phyloP scores from a whole-genome alignment of 2,329 filamentous ascomycete genomes.

The Ascochyta rabiei region DNA sequence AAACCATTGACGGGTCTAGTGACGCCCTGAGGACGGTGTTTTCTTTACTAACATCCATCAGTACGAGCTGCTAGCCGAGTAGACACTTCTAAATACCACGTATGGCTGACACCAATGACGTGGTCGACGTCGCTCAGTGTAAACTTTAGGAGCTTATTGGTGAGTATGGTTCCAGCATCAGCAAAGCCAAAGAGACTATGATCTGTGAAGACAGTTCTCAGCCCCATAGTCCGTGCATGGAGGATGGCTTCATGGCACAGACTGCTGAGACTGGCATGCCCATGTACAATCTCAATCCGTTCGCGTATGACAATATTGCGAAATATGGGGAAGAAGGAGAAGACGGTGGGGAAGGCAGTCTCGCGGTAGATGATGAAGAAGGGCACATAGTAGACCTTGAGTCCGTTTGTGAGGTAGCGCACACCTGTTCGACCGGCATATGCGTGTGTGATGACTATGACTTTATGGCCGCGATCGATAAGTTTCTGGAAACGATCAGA shows the following conservation, averaged over 20 bases:
- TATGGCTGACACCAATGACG: conserved; percentile 97
- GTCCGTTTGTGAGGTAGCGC: conserved; percentile 93
- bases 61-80: neutral
- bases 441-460: conserved; percentile 95
- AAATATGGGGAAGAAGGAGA: conserved; percentile 98
- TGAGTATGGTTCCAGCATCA: conserved; percentile 92
- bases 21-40: conserved; percentile 95
- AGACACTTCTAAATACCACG: conserved; percentile 67
- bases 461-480: conserved; percentile 96
- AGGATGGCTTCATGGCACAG: conserved; percentile 94
- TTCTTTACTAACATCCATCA: conserved; percentile 72
- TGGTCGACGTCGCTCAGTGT: conserved; percentile 95
- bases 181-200: conserved; percentile 98
- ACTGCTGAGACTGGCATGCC: conserved; percentile 92
- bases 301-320: conserved; percentile 95
- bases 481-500: conserved; percentile 67
- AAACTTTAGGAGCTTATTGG: conserved; percentile 97
- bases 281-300: conserved; percentile 95
- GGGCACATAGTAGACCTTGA: conserved; percentile 98
- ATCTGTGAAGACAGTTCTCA: conserved; percentile 95
- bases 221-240: conserved; percentile 93
- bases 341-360: conserved; percentile 92
- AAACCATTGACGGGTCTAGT: conserved; percentile 94
- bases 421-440: conserved; percentile 91
- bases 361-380: conserved; percentile 96